Evolutionary conservation across 306 rosid species (phyloP).

Genomic region (Glycyrrhiza uralensis): DNA sequence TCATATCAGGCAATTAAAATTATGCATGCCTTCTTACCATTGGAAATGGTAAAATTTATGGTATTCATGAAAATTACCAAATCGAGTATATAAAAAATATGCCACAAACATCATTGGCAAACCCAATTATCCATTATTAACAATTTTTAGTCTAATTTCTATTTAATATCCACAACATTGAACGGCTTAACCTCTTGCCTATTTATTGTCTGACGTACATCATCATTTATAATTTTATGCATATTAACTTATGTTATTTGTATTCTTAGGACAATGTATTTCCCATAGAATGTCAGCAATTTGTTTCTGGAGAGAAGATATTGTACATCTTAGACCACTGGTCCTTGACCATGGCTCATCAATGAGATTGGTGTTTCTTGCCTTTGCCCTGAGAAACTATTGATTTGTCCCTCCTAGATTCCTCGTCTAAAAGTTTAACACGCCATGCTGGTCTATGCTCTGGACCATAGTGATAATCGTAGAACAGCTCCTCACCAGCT

Average conservation of each 20-base stretch:
- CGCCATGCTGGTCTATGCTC: slow-evolving; percentile 58
- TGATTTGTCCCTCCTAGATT: slow-evolving; percentile 49
- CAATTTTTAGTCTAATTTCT: not conserved
- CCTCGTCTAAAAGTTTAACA: slow-evolving; percentile 32
- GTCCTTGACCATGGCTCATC: slow-evolving; percentile 20
- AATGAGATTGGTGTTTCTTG: slow-evolving; percentile 66
- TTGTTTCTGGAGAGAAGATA: not conserved
- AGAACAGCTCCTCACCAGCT: slow-evolving; percentile 79
- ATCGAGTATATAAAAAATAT: too few species aligned
- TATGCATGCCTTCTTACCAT: too few species aligned
- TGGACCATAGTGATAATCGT: slow-evolving; percentile 58
- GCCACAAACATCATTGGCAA: not conserved
- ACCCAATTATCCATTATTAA: too few species aligned
- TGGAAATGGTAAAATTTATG: too few species aligned
- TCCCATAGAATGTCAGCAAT: not conserved
- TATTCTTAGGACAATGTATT: not conserved
- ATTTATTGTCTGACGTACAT: not conserved
- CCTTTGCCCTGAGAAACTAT: slow-evolving; percentile 51
- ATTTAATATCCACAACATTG: not conserved
- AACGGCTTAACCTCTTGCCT: not conserved
- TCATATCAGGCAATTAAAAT: too few species aligned
- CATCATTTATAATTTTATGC: not conserved
- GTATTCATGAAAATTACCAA: too few species aligned
- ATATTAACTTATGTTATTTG: not conserved
- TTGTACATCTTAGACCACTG: slow-evolving; percentile 8